A percentile compares a stretch with the other conserved stretches of the same genome.
Evolutionary conservation across 768 basidiomycete species (phyloP).

Genomic region (Mycena crocata): DNA sequence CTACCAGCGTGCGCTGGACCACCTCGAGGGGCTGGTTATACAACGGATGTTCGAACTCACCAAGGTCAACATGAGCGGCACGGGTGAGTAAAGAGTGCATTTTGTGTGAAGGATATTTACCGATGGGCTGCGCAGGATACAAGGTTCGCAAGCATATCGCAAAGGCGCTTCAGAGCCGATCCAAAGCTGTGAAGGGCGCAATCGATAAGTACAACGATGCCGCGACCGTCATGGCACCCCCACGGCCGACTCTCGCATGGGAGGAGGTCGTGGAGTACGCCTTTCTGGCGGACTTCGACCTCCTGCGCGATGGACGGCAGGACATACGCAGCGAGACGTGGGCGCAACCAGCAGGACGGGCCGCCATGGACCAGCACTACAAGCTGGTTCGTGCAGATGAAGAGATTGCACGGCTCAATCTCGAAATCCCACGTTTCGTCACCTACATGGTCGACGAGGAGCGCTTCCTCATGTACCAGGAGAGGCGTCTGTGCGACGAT

Average conservation of each 20-base stretch:
- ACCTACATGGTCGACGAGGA: background rate
- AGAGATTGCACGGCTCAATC: background rate
- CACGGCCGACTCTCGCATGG: slow-evolving; percentile 26
- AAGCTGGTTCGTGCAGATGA: background rate
- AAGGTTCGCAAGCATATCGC: slow-evolving; percentile 37
- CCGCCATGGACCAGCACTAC: background rate
- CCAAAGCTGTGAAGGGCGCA: slow-evolving; percentile 30
- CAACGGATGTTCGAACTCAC: slow-evolving; percentile 34
- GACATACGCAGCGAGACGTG: background rate
- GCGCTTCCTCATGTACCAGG: background rate
- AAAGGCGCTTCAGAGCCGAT: slow-evolving; percentile 32
- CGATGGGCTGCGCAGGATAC: slow-evolving; percentile 43
- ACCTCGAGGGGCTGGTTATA: slow-evolving; percentile 32
- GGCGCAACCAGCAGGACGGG: background rate
- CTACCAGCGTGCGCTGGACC: slow-evolving; percentile 29
- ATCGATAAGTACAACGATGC: slow-evolving; percentile 26
- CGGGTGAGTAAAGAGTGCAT: slow-evolving; percentile 39
- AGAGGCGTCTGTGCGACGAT: too few species aligned
- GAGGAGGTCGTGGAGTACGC: slow-evolving; percentile 40
- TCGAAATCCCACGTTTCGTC: background rate
- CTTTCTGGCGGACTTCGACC: slow-evolving; percentile 26
- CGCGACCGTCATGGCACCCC: slow-evolving; percentile 16
- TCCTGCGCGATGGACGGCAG: background rate
- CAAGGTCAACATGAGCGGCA: slow-evolving; percentile 29
- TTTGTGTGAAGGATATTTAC: background rate